Evolutionary conservation across 192 early-diverging fungal species (phyloP).

Genomic region (Haplosporangium gracile): DNA sequence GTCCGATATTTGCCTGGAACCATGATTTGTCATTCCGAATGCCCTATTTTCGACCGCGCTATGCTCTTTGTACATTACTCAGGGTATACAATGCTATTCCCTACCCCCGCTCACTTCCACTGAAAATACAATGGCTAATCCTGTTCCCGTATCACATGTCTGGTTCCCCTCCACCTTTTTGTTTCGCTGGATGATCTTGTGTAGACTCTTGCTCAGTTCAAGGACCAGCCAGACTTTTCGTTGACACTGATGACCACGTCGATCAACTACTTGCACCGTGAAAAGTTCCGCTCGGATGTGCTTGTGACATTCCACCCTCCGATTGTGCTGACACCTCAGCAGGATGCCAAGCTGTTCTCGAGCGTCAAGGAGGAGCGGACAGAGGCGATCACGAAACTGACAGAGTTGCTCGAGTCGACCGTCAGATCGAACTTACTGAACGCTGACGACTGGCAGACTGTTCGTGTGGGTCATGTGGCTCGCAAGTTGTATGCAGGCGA

Average conservation of each 20-base stretch:
- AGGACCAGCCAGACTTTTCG: conserved; percentile 53
- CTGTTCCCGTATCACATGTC: background rate
- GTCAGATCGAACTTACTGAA: conserved; percentile 52
- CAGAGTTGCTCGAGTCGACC: conserved; percentile 39
- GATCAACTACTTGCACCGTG: conserved; percentile 56
- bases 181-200: background rate
- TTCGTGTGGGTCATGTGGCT: conserved; percentile 56
- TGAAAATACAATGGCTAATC: background rate
- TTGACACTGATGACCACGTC: conserved; percentile 54
- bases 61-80: conserved; percentile 1
- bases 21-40: conserved; percentile 31
- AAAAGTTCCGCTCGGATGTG: conserved; percentile 60
- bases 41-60: background rate
- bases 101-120: background rate
- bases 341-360: conserved; percentile 46
- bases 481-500: conserved; percentile 55
- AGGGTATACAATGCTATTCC: background rate
- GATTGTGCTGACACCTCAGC: conserved; percentile 56
- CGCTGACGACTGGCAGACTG: conserved; percentile 55
- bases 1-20: conserved; percentile 1
- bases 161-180: background rate
- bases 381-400: conserved; percentile 53
- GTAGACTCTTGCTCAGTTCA: conserved; percentile 43
- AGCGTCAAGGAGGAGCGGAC: conserved; percentile 24
- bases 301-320: conserved; percentile 57